Base-by-base conservation (phyloP, 2,329 filamentous ascomycete species). In the Aspergillus luchuensis region DNA sequence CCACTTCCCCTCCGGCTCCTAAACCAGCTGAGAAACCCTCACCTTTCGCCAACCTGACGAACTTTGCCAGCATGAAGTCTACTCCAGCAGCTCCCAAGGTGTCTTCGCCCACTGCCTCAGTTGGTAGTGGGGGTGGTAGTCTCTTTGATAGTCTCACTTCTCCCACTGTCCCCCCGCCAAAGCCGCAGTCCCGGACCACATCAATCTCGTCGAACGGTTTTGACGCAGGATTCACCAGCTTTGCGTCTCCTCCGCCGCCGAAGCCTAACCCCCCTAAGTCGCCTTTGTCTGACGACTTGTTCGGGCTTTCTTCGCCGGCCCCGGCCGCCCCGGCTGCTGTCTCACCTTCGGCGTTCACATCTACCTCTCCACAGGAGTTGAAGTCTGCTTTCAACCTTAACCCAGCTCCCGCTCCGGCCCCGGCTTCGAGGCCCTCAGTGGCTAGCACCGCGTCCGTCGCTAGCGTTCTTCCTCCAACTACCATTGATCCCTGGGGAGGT, bases 351-450 rank as follows among this genome's bases (percentile, higher is more conserved):
- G 43, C 66, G 45, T 48, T 43, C 54, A 10, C 41, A 43, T 15
- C 51, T 71, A 69, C 76, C 17, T 69, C 66, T 56, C 77, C 78
- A 23, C 69, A 72, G 23, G 76, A 79, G 19, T 74, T 84, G 28
- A 84, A 77, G 71, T 95, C 91, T 2, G 89, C 92, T 5, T 97
- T 97, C 79, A 96, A 96, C 72, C 85, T 96, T 1, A 71, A 78
- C 74, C 64, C 70, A 7, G 72, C 77, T 70, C 64, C 70, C 11
- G 72, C 77, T 69, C 69, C 81, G 13, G 74, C 81, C 3, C 73
- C 82, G 57, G 76, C 38, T 64, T 50, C 71, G 73, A 69, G 67
- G 76, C 72, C 77, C 70, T 66, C 80, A 13, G 74, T 36, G 80
- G 2, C 72, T 81, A 6, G 72, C 81, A 23, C 72, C 55, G 76